phyloP scores from a whole-genome alignment of 164 flowering plant species.

The Hamamelis virginiana region DNA sequence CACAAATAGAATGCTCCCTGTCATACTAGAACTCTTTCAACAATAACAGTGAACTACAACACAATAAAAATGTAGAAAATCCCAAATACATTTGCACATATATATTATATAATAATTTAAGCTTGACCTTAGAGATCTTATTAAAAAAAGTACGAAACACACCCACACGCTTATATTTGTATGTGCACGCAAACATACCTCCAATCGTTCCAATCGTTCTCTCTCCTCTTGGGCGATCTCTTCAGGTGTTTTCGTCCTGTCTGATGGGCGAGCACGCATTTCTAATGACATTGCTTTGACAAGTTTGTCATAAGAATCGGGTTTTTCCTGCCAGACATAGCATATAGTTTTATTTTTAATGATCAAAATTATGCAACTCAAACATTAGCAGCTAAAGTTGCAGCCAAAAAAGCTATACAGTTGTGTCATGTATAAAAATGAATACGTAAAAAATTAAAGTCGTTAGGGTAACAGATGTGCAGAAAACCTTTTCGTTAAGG shows the following conservation, averaged over 20 bases:
- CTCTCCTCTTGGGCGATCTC: slow-evolving; percentile 92
- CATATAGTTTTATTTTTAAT: neutral
- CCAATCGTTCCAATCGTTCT: slow-evolving; percentile 74
- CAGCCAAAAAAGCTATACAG: neutral
- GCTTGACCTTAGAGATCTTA: neutral
- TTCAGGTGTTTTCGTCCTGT: slow-evolving; percentile 84
- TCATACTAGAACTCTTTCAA: too few relatives aligned
- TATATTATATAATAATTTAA: neutral
- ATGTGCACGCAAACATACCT: slow-evolving; percentile 48
- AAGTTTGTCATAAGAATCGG: slow-evolving; percentile 72
- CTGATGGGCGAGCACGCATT: slow-evolving; percentile 83
- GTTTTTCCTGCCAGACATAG: slow-evolving; percentile 49
- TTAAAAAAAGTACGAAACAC: neutral
- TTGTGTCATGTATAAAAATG: neutral
- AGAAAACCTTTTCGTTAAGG: slow-evolving; percentile 1
- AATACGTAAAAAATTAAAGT: neutral
- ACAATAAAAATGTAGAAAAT: too few relatives aligned
- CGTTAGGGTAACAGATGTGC: neutral
- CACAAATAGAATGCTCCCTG: too few relatives aligned
- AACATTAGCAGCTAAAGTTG: neutral
- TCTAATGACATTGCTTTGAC: slow-evolving; percentile 70
- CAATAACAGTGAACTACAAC: too few relatives aligned
- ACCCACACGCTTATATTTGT: neutral
- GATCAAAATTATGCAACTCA: neutral
- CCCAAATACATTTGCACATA: too few relatives aligned